Evolutionary conservation across 371 early-diverging fungal species (phyloP).

Genomic region (Syncephalastrum contaminatum): DNA sequence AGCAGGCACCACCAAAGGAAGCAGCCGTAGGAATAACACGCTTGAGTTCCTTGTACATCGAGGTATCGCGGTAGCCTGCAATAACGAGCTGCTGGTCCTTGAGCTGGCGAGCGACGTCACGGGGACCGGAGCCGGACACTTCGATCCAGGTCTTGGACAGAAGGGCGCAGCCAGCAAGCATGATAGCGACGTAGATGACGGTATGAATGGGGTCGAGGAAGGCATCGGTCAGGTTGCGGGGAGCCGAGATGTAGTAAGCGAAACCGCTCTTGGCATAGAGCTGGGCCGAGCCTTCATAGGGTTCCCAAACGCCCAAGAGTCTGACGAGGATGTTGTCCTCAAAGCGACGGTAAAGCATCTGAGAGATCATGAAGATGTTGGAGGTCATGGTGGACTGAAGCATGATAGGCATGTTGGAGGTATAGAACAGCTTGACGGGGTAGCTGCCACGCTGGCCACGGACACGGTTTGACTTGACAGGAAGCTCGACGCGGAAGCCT

Average conservation of each 20-base stretch:
- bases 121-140: slow-evolving; percentile 95
- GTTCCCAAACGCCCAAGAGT: slow-evolving; percentile 97
- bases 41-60: slow-evolving; percentile 98
- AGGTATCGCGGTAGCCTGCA: slow-evolving; percentile 94
- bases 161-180: slow-evolving; percentile 93
- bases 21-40: slow-evolving; percentile 97
- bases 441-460: slow-evolving; percentile 97
- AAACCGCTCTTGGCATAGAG: slow-evolving; percentile 92
- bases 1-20: slow-evolving; percentile 94
- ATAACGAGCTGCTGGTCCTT: slow-evolving; percentile 98
- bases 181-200: slow-evolving; percentile 89
- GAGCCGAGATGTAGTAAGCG: slow-evolving; percentile 98
- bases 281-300: slow-evolving; percentile 86
- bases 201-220: slow-evolving; percentile 95
- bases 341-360: slow-evolving; percentile 94
- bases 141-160: slow-evolving; percentile 99
- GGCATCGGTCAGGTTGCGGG: slow-evolving; percentile 81
- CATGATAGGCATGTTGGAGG: slow-evolving; percentile 99
- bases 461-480: slow-evolving; percentile 94
- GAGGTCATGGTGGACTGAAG: slow-evolving; percentile 97
- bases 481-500: slow-evolving; percentile 99
- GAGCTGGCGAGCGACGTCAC: slow-evolving; percentile 96
- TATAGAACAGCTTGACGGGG: slow-evolving; percentile 99
- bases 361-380: slow-evolving; percentile 95
- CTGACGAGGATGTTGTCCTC: slow-evolving; percentile 93